phyloP scores from a whole-genome alignment of 2,329 filamentous ascomycete species.

The Neofusicoccum parvum region DNA sequence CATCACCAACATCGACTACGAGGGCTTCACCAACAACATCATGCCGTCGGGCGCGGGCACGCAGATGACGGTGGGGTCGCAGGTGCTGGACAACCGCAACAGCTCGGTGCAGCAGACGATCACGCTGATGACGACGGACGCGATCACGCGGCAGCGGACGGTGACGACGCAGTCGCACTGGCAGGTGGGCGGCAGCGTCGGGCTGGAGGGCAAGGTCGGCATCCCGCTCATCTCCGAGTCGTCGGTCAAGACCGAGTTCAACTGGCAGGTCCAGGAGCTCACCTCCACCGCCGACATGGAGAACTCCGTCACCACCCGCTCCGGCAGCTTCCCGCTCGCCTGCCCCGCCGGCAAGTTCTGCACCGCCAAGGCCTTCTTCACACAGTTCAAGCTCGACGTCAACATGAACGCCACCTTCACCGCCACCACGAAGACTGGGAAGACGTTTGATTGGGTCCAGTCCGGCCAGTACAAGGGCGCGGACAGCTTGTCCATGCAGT shows the following conservation, averaged over 20 bases:
- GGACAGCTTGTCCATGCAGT: constrained; percentile 1
- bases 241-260: background rate
- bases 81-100: constrained; percentile 4
- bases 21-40: background rate
- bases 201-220: background rate
- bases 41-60: background rate
- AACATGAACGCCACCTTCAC: background rate
- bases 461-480: background rate
- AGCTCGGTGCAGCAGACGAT: constrained; percentile 4
- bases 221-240: background rate
- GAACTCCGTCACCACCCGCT: background rate
- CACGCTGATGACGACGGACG: background rate
- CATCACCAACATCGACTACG: background rate
- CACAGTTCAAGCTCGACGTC: background rate
- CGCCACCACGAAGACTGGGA: background rate
- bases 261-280: background rate
- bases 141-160: background rate
- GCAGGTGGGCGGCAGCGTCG: background rate
- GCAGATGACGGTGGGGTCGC: background rate
- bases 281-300: background rate
- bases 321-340: constrained; percentile 1
- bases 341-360: background rate
- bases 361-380: background rate
- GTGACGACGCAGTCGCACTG: background rate
- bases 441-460: background rate